Conservation (phyloP, 768 basidiomycete species). For the Pleurotus ostreatus region DNA sequence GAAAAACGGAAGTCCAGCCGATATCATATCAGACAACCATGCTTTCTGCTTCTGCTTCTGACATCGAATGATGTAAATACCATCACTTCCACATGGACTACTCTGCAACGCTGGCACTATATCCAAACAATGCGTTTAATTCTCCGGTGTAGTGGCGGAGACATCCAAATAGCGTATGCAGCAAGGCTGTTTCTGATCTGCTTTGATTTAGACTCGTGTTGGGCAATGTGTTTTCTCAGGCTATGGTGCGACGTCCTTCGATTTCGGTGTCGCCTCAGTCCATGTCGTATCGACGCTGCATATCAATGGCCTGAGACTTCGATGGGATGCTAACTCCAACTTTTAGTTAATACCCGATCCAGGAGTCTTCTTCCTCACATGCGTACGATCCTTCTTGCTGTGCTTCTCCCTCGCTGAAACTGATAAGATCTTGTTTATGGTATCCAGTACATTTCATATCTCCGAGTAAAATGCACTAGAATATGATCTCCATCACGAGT, state of each 20-base stretch:
- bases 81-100: not conserved
- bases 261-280: not conserved
- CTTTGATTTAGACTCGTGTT: conserved; percentile 1
- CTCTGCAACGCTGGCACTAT: not conserved
- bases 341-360: no score
- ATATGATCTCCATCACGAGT: conserved; percentile 2
- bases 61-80: not conserved
- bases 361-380: not conserved
- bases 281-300: not conserved
- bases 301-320: no score
- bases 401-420: conserved; percentile 1
- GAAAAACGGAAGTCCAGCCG: not conserved
- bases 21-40: not conserved
- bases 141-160: not conserved
- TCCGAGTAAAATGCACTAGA: conserved; percentile 2
- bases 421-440: conserved; percentile 3
- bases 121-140: not conserved
- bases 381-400: not conserved
- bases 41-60: not conserved
- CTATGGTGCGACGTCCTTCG: not conserved
- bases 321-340: no score
- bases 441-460: not conserved
- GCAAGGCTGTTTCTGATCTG: conserved; percentile 4
- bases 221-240: not conserved
- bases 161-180: conserved; percentile 2